Evolutionary conservation across 2,329 filamentous ascomycete genomes (phyloP), one percentile per base, ranked within the genome.

Genomic region (Fusarium udum): DNA sequence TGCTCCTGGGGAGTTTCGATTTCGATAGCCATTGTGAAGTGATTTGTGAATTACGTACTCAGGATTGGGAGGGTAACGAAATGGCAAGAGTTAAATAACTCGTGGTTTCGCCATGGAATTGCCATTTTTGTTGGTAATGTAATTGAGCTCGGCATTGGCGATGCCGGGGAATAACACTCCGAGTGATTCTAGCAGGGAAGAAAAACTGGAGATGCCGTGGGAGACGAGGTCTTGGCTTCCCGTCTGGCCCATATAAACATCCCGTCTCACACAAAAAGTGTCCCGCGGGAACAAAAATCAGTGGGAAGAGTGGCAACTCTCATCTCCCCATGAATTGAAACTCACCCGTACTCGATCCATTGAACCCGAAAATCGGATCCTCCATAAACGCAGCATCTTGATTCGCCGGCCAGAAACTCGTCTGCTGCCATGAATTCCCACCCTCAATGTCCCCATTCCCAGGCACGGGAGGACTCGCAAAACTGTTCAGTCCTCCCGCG

Each of bases 321-420:
- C 51, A 72, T n/a, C 69, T 51, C 15, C 64, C 64, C 22, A 40
- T 46, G 31, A 52, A 72, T 9, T 79, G 64, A 39, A 76, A 75
- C 32, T 70, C 75, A n/a, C 79, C 79, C 24, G 78, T 72, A 24
- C 74, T 75, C 13, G 79, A 75, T 12, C 78, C 78, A 45, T 81
- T 80, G 42, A 81, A 79, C 4, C 79, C 79, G 55, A 81, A 80
- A 5, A 81, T 75, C 7, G 77, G 67, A 52, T 81, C 79, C 39
- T 81, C 79, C 8, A 79, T 46, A 2, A 72, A 74, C 3, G 66
- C 69, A 4, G 66, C 49, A 2, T 70, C 74, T 7, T 58, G 58
- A 39, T 73, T 72, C 18, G 67, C 56, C 1, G 55, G 52, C 59
- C 60, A 70, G n/a, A 57, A 71, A 5, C 24, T 28, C 24, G 53